Evolutionary conservation across 257 asterid species (phyloP).

Genomic region (Salvia splendens): DNA sequence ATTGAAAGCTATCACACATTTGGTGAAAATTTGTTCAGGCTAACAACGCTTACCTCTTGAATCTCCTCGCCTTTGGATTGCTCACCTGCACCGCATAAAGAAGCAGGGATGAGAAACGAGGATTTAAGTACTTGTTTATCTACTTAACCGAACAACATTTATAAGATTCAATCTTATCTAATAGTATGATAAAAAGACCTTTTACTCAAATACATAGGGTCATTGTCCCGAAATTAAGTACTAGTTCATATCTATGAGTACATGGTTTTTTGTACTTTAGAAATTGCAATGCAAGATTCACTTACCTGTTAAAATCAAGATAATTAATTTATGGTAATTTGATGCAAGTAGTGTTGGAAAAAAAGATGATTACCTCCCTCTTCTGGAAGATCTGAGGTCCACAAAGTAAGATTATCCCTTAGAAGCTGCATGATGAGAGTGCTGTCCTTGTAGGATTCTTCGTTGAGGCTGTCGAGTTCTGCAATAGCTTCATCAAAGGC

Average conservation of each 20-base stretch:
- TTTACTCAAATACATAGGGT: no score
- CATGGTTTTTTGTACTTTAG: not conserved
- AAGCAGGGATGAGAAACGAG: no score
- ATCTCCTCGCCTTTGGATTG: slow-evolving; percentile 30
- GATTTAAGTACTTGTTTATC: no score
- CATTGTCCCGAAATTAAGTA: no score
- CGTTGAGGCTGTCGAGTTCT: slow-evolving; percentile 72
- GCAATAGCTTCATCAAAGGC: slow-evolving; percentile 69
- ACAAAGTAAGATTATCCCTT: slow-evolving; percentile 67
- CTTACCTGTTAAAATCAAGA: no score
- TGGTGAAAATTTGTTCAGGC: no score
- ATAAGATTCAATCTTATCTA: no score
- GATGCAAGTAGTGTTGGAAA: not conserved
- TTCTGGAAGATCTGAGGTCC: slow-evolving; percentile 76
- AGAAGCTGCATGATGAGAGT: slow-evolving; percentile 85
- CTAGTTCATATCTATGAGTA: no score
- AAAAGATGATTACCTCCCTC: slow-evolving; percentile 55
- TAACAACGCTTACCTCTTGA: slow-evolving; percentile 9
- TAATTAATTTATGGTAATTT: no score
- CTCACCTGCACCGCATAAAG: slow-evolving; percentile 26
- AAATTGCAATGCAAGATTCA: not conserved
- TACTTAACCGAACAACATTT: no score
- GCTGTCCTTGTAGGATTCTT: slow-evolving; percentile 76
- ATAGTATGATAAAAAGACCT: no score
- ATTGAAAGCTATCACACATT: not conserved